Base-by-base conservation (phyloP, 2,329 filamentous ascomycete species). In the Xylogone sp. region DNA sequence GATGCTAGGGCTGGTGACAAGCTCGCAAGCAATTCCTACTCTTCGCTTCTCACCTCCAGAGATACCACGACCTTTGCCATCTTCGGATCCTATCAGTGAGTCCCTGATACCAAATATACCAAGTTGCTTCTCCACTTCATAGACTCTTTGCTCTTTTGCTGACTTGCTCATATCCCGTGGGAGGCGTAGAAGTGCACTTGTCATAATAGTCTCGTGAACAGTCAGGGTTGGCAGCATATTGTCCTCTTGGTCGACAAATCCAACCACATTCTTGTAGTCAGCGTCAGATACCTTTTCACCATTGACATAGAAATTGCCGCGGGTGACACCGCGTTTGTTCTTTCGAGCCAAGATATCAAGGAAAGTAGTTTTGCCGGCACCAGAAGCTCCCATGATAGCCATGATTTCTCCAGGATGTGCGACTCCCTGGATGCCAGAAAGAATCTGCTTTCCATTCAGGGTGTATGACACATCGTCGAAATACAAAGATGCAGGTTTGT, bases 191-290 rank as follows among this genome's bases (percentile, higher is more conserved):
- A 97, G 75, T 21, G 94, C 94, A 63, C 93, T 97, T 61, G 89
- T 97, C 57, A 97, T 76, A 55, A 99, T 99, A 0, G 94, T 99
- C 71, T 99, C 94, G 68, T 99, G 94, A 8, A 99, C 94, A 0
- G 94, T 99, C 59, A 99, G 75, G 1, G 94, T 99, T 0, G 94
- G 87, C 43, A 99, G 78, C 85, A 99, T 93, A 4, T 93, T 96
- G 66, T 99, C 94, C 65, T 99, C 94, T 71, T 99, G 94, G 62
- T 99, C 94, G 42, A 99, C 94, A 62, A 97, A 99, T 20, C 95
- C 94, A 58, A 97, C 87, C 48, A 97, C 90, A 55, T 84, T 92
- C 66, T 88, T 90, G 72, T 94, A 99, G 56, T 97, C 90, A 24
- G 81, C 70, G 66, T 97, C 90, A 27, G 76, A 77, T 34, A 97